Base-by-base conservation (phyloP, 352 stramenopile genomes). In the Globisporangium paddicum region DNA sequence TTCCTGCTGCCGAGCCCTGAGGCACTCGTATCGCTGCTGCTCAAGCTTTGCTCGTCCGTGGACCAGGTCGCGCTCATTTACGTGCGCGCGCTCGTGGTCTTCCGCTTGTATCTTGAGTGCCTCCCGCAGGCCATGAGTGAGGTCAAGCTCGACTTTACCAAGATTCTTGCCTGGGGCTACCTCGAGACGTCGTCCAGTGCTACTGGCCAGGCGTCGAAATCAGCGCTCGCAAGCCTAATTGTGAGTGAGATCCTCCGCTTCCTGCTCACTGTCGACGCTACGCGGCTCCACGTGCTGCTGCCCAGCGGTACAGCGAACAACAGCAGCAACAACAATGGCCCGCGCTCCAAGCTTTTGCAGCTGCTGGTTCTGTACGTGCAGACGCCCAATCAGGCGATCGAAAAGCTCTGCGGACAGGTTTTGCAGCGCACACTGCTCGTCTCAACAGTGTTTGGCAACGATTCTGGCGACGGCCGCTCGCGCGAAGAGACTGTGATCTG, bases 111-210 rank as follows among this genome's bases (percentile, higher is more conserved):
- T 52, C 52, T 92, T 19, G 71, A 85, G 55, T 91, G 81, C 42
- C 63, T 95, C 9, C 82, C 84, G 0, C 71, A 87, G 13, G 60
- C 73, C 2, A 95, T 92, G 82, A 71, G 72, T 30, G 86, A 95
- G 32, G 73, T 89, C 10, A 95, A 95, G 63, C 72, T 89, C 37
- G 86, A 95, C 64, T 84, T 93, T 23, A 86, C 86, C 11, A 95
- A 95, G 69, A 71, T 89, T n/a, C 60, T 93, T 2, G 63, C 64
- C 0, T 92, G 78, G 77, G 63, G 69, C 16, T 75, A 75, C 35
- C 66, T 93, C 14, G 65, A 85, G 21, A 35, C n/a, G 21, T 44
- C 48, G 6, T 23, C 14, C 32, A 6, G n/a, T 28, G 3, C 21
- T 38, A n/a, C n/a, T n/a, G n/a, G n/a, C n/a, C n/a, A n/a, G 23